Evolutionary conservation across 768 basidiomycete genomes (phyloP).

Genomic region (Chiua virens): DNA sequence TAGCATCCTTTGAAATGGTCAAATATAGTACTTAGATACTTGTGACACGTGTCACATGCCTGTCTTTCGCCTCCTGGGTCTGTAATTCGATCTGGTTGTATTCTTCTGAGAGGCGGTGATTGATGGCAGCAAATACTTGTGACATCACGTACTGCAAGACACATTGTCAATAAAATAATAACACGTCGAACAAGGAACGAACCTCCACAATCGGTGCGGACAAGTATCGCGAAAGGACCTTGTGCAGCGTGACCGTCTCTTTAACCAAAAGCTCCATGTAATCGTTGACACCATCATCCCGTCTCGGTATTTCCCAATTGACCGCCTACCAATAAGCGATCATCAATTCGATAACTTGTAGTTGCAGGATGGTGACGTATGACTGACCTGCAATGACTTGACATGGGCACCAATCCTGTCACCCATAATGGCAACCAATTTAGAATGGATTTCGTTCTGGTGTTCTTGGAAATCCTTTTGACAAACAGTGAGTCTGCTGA

Average conservation of each 20-base stretch:
- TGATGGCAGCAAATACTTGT: constrained; percentile 92
- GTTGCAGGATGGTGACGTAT: constrained; percentile 4
- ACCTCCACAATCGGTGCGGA: constrained; percentile 81
- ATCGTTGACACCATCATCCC: constrained; percentile 67
- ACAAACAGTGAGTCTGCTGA: constrained; percentile 1
- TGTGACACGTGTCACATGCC: constrained; percentile 44
- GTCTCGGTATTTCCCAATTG: constrained; percentile 70
- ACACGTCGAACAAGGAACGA: constrained; percentile 14
- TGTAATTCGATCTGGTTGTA: constrained; percentile 81
- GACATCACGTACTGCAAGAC: constrained; percentile 80
- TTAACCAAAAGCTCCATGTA: constrained; percentile 94
- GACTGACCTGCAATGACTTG: constrained; percentile 69
- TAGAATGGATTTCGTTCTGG: constrained; percentile 97
- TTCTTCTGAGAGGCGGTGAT: constrained; percentile 86
- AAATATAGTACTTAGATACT: constrained; percentile 10
- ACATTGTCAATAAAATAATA: constrained; percentile 10
- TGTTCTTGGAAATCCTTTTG: constrained; percentile 95
- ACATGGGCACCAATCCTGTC: constrained; percentile 88
- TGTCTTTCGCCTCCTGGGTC: constrained; percentile 78
- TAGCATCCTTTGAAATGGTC: constrained; percentile 56
- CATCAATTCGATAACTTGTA: constrained; percentile 1
- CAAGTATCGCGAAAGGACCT: constrained; percentile 91
- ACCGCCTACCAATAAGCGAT: constrained; percentile 50
- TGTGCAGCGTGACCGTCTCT: constrained; percentile 94
- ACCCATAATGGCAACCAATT: constrained; percentile 97